Percentiles rank a stretch among this genome's conserved stretches.
Evolutionary conservation across 495 filamentous ascomycete genomes (phyloP).

Genomic region (Aspergillus cavernicola): DNA sequence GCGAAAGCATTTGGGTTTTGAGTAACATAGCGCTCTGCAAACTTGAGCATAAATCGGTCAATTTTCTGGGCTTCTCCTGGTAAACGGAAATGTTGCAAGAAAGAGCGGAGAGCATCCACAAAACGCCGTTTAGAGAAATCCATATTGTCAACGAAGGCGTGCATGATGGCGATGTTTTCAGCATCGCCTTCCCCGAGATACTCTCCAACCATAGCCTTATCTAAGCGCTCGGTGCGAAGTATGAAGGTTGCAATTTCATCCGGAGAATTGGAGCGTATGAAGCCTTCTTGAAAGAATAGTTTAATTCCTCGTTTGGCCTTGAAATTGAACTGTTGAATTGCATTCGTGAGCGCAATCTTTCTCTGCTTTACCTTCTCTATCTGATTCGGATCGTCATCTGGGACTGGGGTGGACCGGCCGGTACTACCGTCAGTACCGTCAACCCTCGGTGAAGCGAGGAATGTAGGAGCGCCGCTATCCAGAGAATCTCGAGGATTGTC

Average conservation of each 20-base stretch:
- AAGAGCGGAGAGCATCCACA: constrained; percentile 84
- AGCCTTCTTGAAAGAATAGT: constrained; percentile 72
- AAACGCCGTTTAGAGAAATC: constrained; percentile 92
- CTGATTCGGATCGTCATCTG: constrained; percentile 86
- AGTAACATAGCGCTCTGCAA: constrained; percentile 89
- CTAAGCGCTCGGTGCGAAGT: constrained; percentile 66
- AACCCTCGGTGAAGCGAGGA: constrained; percentile 48
- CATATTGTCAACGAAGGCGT: constrained; percentile 94
- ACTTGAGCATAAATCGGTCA: constrained; percentile 99
- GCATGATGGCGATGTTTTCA: constrained; percentile 94
- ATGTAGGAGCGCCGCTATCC: constrained; percentile 55
- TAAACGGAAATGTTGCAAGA: constrained; percentile 90
- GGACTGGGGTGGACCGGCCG: constrained; percentile 65
- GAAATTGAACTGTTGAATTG: constrained; percentile 92
- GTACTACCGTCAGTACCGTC: constrained; percentile 56
- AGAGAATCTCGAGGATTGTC: constrained; percentile 81
- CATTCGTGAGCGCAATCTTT: constrained; percentile 87
- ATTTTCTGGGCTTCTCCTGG: constrained; percentile 99
- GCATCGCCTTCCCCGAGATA: constrained; percentile 91
- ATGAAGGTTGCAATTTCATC: constrained; percentile 86
- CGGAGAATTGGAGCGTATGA: constrained; percentile 71
- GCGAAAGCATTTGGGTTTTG: constrained; percentile 97
- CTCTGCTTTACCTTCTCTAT: constrained; percentile 89
- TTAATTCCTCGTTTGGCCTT: constrained; percentile 96
- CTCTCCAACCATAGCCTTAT: constrained; percentile 90